Base-by-base conservation (phyloP, 2,329 filamentous ascomycete genomes). In the Drechslerella dactyloides region DNA sequence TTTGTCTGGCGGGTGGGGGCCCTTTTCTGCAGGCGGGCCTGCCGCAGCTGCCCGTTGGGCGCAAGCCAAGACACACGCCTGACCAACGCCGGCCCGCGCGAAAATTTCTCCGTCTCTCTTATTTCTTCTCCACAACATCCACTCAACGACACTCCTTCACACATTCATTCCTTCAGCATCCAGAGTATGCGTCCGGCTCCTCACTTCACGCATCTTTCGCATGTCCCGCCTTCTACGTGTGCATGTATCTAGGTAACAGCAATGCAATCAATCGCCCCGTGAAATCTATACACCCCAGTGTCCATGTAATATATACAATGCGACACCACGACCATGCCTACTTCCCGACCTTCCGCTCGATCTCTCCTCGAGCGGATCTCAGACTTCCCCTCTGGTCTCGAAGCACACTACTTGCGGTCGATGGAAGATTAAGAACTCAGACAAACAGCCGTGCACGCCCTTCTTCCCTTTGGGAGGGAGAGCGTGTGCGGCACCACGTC, bases 391-490 rank as follows among this genome's bases (percentile, higher is more conserved):
- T 64, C 59, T 70, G 66, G 66, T 70, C 66, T 70, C 66, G 66
- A 70, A 70, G 66, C 66, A 70, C 63, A 70, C 66, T 70, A 70
- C 66, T 70, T 64, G 63, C 63, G 66, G 66, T 70, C 57, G 58
- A 70, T 70, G 66, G 66, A 70, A 70, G 23, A 70, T 70, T 37
- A 70, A 70, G 46, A 48, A 64, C 46, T 64, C 66, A 64, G 59
- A 70, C 59, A 70, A 54, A 24, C 37, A 5, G n/a, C 50, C 44
- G 27, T 55, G 57, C 35, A 23, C 54, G 13, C 35, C 7, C 23
- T 37, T 37, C 42, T 27, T 54, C n/a, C n/a, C n/a, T n/a, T n/a
- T n/a, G n/a, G n/a, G n/a, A n/a, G n/a, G n/a, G n/a, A 1, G 21
- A 24, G 17, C 52, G 23, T 58, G 48, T 33, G 24, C 19, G 46